Conservation (phyloP, 208 protist species). For the Crithidia bombi region DNA sequence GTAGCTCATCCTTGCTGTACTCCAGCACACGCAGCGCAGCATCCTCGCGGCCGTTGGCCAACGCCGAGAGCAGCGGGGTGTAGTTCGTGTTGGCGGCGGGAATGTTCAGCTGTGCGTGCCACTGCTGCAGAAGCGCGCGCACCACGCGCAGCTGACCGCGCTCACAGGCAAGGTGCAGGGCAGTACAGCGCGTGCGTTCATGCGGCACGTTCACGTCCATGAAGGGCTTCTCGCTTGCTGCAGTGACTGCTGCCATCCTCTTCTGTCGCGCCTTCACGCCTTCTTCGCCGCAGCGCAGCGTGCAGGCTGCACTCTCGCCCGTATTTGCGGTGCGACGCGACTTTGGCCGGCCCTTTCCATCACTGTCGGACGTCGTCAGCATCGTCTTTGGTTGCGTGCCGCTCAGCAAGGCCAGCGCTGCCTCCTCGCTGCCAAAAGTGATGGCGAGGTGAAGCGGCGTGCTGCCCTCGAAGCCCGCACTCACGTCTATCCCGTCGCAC, state of each 20-base stretch:
- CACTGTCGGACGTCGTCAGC: neutral
- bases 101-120: slow-evolving; percentile 65
- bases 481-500: slow-evolving; percentile 58
- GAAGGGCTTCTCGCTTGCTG: slow-evolving; percentile 26
- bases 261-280: no score
- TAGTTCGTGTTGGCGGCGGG: slow-evolving; percentile 57
- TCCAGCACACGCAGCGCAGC: slow-evolving; percentile 73
- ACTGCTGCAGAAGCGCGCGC: slow-evolving; percentile 49
- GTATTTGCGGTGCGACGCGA: neutral
- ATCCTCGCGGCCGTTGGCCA: slow-evolving; percentile 60
- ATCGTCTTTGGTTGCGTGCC: slow-evolving; percentile 28
- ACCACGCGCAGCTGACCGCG: slow-evolving; percentile 59
- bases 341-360: neutral
- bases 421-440: slow-evolving; percentile 63
- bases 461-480: slow-evolving; percentile 62
- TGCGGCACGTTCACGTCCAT: slow-evolving; percentile 79
- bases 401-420: slow-evolving; percentile 61
- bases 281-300: no score
- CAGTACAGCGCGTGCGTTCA: slow-evolving; percentile 60
- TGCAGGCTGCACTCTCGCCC: no score
- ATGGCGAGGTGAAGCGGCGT: slow-evolving; percentile 75
- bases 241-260: neutral
- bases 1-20: slow-evolving; percentile 76
- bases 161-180: slow-evolving; percentile 87
- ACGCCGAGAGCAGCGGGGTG: slow-evolving; percentile 68